Evolutionary conservation across 2,329 filamentous ascomycete genomes (phyloP), one percentile per base, ranked within the genome.

Genomic region (Aspergillus melleus): DNA sequence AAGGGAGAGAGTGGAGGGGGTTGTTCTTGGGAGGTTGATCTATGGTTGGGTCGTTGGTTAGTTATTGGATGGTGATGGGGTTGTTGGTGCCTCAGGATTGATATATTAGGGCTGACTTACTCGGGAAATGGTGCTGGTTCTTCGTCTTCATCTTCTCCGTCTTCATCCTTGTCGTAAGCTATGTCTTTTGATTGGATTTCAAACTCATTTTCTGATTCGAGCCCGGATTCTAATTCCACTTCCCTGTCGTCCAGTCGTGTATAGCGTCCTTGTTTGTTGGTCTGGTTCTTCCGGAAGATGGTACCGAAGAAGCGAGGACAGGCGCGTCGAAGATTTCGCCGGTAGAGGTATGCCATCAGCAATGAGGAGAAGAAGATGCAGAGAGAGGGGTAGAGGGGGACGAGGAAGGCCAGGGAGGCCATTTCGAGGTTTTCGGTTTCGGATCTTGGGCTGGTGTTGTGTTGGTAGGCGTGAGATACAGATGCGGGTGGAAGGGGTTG

Each of bases 361-460:
- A 64, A 32, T 49, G 57, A 54, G 11, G 66, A 64, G 42, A 69
- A 42, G 9, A 67, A 4, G 12, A 70, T 52, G 51, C 67, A 69
- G 49, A 63, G 54, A 1, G 55, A 19, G 14, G 62, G 49, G 57
- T 61, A 58, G 55, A 58, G 20, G 54, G 57, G 47, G 57, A 59
- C 26, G 52, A 55, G 16, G 53, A 63, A 16, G 50, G 55, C 6
- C 61, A 42, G 16, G 16, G 36, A 42, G 36, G 36, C 14, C 36
- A 42, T 42, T 36, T 36, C 10, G 8, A 9, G 2, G 6, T 9
- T 16, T 5, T 2, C 0, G 11, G 32, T 3, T 36, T 36, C 4
- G 32, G 11, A 12, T 36, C 4, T 36, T 32, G 1, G 30, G 2
- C 5, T 36, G 1, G 4, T 36, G 8, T 32, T 32, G 30, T 26